These are phyloP conservation scores for Scutellaria barbata DNA, from an alignment of 257 asterid species.

Conservation along the genomic window DNA sequence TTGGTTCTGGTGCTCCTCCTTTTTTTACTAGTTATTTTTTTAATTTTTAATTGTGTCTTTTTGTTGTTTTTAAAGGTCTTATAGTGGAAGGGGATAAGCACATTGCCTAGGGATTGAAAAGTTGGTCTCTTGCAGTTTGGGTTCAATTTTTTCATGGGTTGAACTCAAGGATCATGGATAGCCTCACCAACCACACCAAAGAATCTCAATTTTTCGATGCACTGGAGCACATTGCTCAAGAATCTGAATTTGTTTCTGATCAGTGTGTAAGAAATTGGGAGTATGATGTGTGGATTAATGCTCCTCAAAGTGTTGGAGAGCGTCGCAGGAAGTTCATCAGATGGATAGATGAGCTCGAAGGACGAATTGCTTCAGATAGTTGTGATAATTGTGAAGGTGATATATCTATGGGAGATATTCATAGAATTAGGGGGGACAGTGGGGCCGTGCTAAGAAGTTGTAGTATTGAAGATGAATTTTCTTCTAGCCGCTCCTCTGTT, in stretches of 20 bases:
- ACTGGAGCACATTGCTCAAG: constrained; percentile 55
- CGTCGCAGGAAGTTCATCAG: constrained; percentile 67
- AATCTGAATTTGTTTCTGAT: constrained; percentile 46
- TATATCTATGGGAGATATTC: constrained; percentile 34
- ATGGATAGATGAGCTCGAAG: constrained; percentile 46
- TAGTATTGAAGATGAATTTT: constrained; percentile 54
- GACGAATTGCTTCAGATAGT: constrained; percentile 38
- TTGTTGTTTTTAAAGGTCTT: constrained; percentile 46
- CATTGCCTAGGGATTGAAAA: constrained; percentile 58
- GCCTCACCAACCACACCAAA: constrained; percentile 46
- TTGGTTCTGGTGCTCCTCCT: constrained; percentile 55
- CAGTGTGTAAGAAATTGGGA: constrained; percentile 40
- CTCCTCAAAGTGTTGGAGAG: constrained; percentile 80
- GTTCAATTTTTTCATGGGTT: constrained; percentile 64
- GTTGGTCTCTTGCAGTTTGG: constrained; percentile 49
- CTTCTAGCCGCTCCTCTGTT: constrained; percentile 56
- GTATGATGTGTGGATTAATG: constrained; percentile 72
- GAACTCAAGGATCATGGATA: constrained; percentile 76
- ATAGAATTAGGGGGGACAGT: constrained; percentile 54
- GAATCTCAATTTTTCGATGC: constrained; percentile 82
- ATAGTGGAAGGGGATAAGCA: constrained; percentile 53
- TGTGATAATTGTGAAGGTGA: constrained; percentile 33
- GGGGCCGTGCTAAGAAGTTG: constrained; percentile 66
- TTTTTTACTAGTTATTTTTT: constrained; percentile 42
- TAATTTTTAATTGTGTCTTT: constrained; percentile 31